phyloP scores from a whole-genome alignment of 2,329 filamentous ascomycete genomes.

The Aureobasidium leucospermi region DNA sequence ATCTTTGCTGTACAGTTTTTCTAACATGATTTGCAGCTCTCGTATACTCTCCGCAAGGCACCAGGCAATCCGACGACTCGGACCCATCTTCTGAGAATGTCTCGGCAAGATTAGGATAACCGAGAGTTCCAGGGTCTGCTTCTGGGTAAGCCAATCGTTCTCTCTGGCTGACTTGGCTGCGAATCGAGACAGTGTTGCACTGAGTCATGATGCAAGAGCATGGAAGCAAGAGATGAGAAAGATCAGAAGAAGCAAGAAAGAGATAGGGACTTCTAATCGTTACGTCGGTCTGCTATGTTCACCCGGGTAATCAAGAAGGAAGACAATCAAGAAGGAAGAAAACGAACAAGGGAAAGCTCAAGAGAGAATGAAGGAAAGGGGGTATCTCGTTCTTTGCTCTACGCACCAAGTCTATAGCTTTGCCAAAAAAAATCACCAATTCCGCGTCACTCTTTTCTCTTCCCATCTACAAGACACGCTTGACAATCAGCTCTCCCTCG shows the following conservation, averaged over 20 bases:
- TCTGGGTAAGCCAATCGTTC: too few species aligned
- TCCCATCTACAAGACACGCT: constrained; percentile 26
- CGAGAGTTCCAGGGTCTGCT: too few species aligned
- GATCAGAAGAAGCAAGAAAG: not conserved
- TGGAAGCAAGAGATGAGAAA: too few species aligned
- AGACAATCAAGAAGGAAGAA: not conserved
- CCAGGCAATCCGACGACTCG: not conserved
- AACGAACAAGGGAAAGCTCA: not conserved
- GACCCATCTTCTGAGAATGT: too few species aligned
- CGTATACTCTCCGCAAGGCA: too few species aligned
- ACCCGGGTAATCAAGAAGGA: too few species aligned
- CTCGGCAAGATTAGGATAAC: too few species aligned
- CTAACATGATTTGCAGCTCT: not conserved
- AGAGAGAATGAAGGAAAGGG: not conserved
- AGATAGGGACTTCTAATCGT: not conserved
- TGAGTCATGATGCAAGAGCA: not conserved
- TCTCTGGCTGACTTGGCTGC: too few species aligned
- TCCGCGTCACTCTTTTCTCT: not conserved
- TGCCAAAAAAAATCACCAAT: not conserved
- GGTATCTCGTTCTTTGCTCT: not conserved
- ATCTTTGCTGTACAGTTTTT: too few species aligned
- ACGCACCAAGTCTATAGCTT: not conserved
- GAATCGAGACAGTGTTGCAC: not conserved
- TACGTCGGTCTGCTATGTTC: not conserved
- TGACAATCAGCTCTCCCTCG: constrained; percentile 46